These are phyloP conservation scores for Chaetoceros tenuissimus DNA, from an alignment of 108 stramenopile genomes.

Conservation along the genomic window DNA sequence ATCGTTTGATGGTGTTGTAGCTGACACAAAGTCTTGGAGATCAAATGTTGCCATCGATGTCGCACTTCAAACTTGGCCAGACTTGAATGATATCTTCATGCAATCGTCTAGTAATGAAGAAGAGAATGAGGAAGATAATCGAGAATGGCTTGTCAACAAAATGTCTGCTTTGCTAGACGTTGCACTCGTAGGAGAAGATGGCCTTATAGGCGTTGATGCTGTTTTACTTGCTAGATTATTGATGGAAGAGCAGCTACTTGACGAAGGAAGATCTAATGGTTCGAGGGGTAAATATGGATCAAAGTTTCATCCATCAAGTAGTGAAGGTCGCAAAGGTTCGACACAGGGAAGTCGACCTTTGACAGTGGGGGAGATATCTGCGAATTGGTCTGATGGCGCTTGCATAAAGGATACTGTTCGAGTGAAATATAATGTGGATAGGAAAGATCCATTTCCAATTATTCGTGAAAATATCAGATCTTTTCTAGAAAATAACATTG, in stretches of 20 bases:
- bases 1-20: background rate
- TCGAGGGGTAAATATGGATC: slow-evolving; percentile 53
- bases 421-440: background rate
- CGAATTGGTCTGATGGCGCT: slow-evolving; percentile 37
- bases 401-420: background rate
- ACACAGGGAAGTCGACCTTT: slow-evolving; percentile 37
- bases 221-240: slow-evolving; percentile 41
- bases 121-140: background rate
- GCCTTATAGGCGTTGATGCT: background rate
- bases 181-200: background rate
- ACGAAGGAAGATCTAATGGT: slow-evolving; percentile 43
- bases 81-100: background rate
- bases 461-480: background rate
- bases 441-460: background rate
- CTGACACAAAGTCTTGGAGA: background rate
- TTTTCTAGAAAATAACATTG: background rate
- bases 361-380: slow-evolving; percentile 58
- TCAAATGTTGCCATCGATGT: background rate
- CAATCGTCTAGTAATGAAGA: background rate
- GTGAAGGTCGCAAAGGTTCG: background rate
- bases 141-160: background rate
- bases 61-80: background rate
- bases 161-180: background rate
- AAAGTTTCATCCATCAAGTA: slow-evolving; percentile 29
- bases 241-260: slow-evolving; percentile 54